Percentiles rank a stretch among this genome's conserved stretches.
These are phyloP conservation scores for Dioscorea zingiberensis DNA, from an alignment of 106 monocot species.

Conservation along the genomic window DNA sequence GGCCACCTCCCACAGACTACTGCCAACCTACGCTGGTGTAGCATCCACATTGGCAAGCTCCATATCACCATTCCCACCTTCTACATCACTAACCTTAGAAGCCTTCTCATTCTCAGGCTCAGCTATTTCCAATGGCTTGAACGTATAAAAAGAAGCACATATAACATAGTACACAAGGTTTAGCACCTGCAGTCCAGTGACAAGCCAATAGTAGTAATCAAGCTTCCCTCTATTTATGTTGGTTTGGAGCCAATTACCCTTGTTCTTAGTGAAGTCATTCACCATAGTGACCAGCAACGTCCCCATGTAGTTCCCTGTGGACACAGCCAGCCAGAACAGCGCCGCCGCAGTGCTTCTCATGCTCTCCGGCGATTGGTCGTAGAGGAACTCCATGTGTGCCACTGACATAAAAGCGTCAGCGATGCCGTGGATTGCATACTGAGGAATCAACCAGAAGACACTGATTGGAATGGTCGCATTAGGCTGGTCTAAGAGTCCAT, in stretches of 20 bases:
- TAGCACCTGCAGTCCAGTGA: slow-evolving; percentile 26
- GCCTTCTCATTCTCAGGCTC: background rate
- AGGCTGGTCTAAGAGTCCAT: slow-evolving; percentile 27
- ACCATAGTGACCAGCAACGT: slow-evolving; percentile 50
- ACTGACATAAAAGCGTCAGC: slow-evolving; percentile 44
- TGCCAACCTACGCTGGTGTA: background rate
- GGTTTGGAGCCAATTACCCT: slow-evolving; percentile 52
- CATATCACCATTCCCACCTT: background rate
- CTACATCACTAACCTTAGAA: background rate
- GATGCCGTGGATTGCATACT: slow-evolving; percentile 40
- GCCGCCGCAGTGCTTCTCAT: slow-evolving; percentile 62
- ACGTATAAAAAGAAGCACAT: slow-evolving; percentile 19
- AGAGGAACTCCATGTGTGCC: slow-evolving; percentile 65
- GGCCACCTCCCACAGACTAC: too few relatives aligned
- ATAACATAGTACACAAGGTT: slow-evolving; percentile 23
- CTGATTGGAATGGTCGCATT: slow-evolving; percentile 18
- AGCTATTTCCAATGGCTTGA: slow-evolving; percentile 27
- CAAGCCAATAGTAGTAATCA: slow-evolving; percentile 31
- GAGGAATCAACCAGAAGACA: slow-evolving; percentile 61
- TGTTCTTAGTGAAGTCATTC: slow-evolving; percentile 21
- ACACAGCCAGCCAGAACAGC: slow-evolving; percentile 49
- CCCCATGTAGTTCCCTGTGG: slow-evolving; percentile 49
- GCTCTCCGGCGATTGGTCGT: slow-evolving; percentile 78
- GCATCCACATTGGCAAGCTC: background rate
- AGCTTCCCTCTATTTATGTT: slow-evolving; percentile 25